A percentile compares a stretch with the other conserved stretches of the same genome.
Evolutionary conservation across 257 asterid species (phyloP).

Genomic region (Thymus mandschuricus): DNA sequence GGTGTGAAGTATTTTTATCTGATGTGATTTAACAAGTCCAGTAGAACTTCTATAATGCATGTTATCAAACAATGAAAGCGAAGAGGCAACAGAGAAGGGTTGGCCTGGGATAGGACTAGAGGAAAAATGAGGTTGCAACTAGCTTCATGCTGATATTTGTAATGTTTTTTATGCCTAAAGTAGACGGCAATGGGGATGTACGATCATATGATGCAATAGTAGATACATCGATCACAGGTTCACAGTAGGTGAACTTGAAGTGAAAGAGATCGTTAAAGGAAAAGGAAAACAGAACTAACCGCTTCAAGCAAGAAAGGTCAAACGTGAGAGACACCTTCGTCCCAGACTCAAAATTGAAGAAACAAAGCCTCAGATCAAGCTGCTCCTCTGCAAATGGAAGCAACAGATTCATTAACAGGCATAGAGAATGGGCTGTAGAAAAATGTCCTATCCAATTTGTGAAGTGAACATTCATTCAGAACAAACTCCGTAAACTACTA

Average conservation of each 20-base stretch:
- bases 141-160: too few relatives aligned
- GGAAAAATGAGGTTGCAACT: too few relatives aligned
- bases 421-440: constrained; percentile 2
- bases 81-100: too few relatives aligned
- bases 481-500: neutral
- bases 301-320: constrained; percentile 80
- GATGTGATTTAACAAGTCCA: too few relatives aligned
- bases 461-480: neutral
- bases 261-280: constrained; percentile 3
- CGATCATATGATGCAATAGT: neutral
- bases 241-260: neutral
- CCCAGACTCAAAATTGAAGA: constrained; percentile 54
- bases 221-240: neutral
- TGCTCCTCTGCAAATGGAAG: constrained; percentile 59
- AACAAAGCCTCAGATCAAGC: constrained; percentile 66
- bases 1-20: too few relatives aligned
- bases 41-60: too few relatives aligned
- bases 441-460: neutral
- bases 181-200: too few relatives aligned
- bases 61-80: too few relatives aligned
- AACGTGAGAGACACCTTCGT: constrained; percentile 66
- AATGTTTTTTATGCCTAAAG: too few relatives aligned
- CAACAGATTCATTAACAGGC: constrained; percentile 27
- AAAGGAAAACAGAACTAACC: constrained; percentile 45
- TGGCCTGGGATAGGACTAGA: too few relatives aligned